phyloP scores from a whole-genome alignment of 768 basidiomycete genomes.

The Pisolithus microcarpus region DNA sequence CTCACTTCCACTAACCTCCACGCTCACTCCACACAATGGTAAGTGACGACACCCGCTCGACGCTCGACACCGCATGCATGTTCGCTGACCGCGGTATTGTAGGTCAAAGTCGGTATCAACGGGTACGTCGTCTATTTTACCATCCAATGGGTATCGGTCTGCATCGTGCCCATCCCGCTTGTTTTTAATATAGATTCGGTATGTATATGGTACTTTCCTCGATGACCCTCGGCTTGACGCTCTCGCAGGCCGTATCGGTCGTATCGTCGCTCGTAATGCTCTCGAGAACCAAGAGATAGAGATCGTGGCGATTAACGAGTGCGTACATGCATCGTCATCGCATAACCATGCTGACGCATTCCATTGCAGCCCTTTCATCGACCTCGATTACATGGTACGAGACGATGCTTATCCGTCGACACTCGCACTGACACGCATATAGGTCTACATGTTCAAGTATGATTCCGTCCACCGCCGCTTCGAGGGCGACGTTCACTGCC shows the following conservation, averaged over 20 bases:
- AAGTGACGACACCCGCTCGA: neutral
- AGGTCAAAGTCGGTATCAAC: constrained; percentile 93
- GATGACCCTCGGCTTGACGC: constrained; percentile 5
- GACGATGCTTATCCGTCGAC: constrained; percentile 9
- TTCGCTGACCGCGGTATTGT: constrained; percentile 4
- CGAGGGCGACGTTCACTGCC: constrained; percentile 72
- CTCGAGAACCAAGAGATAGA: constrained; percentile 65
- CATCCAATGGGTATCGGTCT: constrained; percentile 5
- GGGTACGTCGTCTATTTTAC: constrained; percentile 48
- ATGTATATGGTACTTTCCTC: constrained; percentile 21
- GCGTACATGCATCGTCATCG: constrained; percentile 23
- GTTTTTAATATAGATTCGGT: constrained; percentile 55
- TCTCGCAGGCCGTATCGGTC: constrained; percentile 85
- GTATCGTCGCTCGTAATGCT: constrained; percentile 96
- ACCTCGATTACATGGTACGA: constrained; percentile 88
- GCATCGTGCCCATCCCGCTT: constrained; percentile 2
- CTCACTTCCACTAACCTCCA: constrained; percentile 3
- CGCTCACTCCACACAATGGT: constrained; percentile 18
- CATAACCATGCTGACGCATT: neutral
- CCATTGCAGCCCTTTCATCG: constrained; percentile 81
- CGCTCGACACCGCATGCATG: neutral
- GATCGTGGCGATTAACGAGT: constrained; percentile 96
- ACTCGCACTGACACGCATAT: neutral
- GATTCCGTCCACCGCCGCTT: constrained; percentile 92
- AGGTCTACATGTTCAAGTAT: constrained; percentile 99